Percentiles rank a stretch among this genome's conserved stretches.
These are phyloP conservation scores for Solanum hybrid DNA, from an alignment of 305 asterid species.

Conservation along the genomic window DNA sequence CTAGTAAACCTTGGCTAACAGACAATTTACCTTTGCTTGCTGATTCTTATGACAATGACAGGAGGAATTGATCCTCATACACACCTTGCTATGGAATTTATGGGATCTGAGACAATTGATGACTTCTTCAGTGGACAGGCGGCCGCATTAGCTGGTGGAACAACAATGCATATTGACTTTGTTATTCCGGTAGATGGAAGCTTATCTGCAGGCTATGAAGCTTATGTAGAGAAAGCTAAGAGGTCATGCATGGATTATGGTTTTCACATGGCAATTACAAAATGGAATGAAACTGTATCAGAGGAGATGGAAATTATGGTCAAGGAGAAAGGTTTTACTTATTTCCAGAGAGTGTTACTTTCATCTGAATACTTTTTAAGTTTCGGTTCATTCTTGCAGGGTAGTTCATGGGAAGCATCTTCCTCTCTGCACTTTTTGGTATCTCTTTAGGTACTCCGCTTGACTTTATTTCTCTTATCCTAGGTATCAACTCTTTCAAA, in stretches of 20 bases:
- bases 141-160: constrained; percentile 98
- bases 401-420: not conserved
- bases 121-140: constrained; percentile 94
- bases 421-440: not conserved
- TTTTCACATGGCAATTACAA: constrained; percentile 96
- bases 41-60: constrained; percentile 24
- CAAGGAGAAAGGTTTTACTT: constrained; percentile 63
- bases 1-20: not conserved
- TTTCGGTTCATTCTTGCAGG: not conserved
- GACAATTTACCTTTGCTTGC: not conserved
- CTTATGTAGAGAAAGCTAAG: constrained; percentile 71
- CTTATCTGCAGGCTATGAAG: constrained; percentile 67
- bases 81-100: constrained; percentile 95
- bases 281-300: constrained; percentile 85
- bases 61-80: constrained; percentile 99
- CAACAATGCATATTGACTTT: constrained; percentile 96
- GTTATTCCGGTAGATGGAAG: constrained; percentile 88
- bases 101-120: constrained; percentile 81
- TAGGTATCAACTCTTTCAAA: constrained; percentile 92
- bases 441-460: not conserved
- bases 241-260: constrained; percentile 93
- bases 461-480: constrained; percentile 15
- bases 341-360: not conserved
- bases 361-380: not conserved
- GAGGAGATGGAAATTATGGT: constrained; percentile 94